phyloP scores from a whole-genome alignment of 495 filamentous ascomycete species.

The Aspergillus baeticus region DNA sequence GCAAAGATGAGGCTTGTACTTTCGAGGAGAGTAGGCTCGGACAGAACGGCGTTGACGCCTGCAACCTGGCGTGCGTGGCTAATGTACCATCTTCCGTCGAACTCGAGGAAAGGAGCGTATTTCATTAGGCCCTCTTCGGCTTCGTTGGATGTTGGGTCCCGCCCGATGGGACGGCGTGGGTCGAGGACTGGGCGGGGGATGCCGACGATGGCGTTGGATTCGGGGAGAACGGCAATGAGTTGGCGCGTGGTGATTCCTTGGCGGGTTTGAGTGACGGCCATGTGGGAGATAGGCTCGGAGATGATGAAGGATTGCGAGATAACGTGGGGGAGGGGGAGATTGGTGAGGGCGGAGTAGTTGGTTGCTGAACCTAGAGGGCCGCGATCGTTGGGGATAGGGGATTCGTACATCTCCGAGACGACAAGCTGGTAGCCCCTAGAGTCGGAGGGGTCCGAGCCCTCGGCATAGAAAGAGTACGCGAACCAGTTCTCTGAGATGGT shows the following conservation, averaged over 20 bases:
- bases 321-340: constrained; percentile 63
- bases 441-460: constrained; percentile 49
- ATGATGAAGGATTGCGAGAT: constrained; percentile 79
- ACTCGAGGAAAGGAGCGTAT: constrained; percentile 74
- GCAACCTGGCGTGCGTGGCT: constrained; percentile 81
- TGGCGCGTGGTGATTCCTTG: constrained; percentile 90
- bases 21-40: constrained; percentile 77
- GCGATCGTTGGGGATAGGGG: constrained; percentile 76
- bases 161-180: constrained; percentile 81
- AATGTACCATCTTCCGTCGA: constrained; percentile 78
- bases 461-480: constrained; percentile 79
- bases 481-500: constrained; percentile 94
- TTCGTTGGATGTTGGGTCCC: constrained; percentile 78
- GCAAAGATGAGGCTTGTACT: constrained; percentile 91
- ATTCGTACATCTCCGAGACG: constrained; percentile 88
- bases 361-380: constrained; percentile 65
- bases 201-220: constrained; percentile 67
- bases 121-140: constrained; percentile 77
- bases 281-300: constrained; percentile 68
- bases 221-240: constrained; percentile 73
- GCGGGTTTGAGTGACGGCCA: constrained; percentile 82
- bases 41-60: constrained; percentile 69
- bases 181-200: constrained; percentile 79
- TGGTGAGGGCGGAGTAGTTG: constrained; percentile 72
- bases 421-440: constrained; percentile 85